These are phyloP conservation scores for Tuber umbilicatum DNA, from an alignment of 495 filamentous ascomycete genomes.

Conservation along the genomic window DNA sequence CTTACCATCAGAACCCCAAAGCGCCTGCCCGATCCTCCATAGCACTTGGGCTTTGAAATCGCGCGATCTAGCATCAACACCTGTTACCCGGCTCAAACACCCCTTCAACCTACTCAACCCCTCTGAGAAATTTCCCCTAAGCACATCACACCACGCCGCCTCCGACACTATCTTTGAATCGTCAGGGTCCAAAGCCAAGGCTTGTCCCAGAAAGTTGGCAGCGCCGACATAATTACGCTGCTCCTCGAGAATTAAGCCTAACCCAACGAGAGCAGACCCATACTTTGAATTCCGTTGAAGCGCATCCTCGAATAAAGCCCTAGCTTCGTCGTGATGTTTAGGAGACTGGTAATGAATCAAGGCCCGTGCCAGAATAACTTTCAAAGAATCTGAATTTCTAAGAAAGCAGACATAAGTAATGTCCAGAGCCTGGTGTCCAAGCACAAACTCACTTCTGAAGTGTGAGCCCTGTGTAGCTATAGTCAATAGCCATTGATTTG, in stretches of 20 bases:
- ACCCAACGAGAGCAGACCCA: slow-evolving; percentile 74
- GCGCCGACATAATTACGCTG: slow-evolving; percentile 79
- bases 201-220: slow-evolving; percentile 66
- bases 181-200: slow-evolving; percentile 59
- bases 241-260: slow-evolving; percentile 85
- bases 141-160: slow-evolving; percentile 78
- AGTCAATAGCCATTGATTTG: slow-evolving; percentile 54
- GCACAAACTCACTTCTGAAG: slow-evolving; percentile 49
- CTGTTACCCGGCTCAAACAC: slow-evolving; percentile 56
- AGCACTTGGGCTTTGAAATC: slow-evolving; percentile 74
- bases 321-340: slow-evolving; percentile 81
- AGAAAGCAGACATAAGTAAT: slow-evolving; percentile 6
- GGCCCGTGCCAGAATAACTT: slow-evolving; percentile 69
- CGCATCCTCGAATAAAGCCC: slow-evolving; percentile 69
- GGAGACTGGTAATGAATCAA: slow-evolving; percentile 83
- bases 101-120: slow-evolving; percentile 62
- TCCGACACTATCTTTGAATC: slow-evolving; percentile 76
- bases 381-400: slow-evolving; percentile 62
- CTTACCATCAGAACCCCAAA: slow-evolving; percentile 59
- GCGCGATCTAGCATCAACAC: slow-evolving; percentile 51
- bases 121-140: slow-evolving; percentile 63
- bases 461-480: slow-evolving; percentile 56
- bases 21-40: slow-evolving; percentile 79
- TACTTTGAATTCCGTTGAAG: slow-evolving; percentile 63
- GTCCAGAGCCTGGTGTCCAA: slow-evolving; percentile 4